These are phyloP conservation scores for Pezizomycotina sp. DNA, from an alignment of 2,329 filamentous ascomycete genomes.

Conservation along the genomic window DNA sequence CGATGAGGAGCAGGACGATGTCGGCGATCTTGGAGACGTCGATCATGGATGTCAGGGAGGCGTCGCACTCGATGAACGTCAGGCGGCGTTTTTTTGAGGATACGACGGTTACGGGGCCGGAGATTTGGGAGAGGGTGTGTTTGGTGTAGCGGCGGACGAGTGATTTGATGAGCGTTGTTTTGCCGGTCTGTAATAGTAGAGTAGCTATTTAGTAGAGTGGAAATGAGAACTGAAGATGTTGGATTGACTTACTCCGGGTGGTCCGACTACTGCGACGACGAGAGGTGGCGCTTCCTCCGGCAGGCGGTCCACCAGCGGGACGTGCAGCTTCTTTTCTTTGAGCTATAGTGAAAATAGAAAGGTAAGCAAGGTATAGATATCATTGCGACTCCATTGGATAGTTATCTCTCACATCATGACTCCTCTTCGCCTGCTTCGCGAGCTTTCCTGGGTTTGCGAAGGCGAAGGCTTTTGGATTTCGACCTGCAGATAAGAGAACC, in stretches of 20 bases:
- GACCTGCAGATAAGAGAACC: slow-evolving; percentile 39
- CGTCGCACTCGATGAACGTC: slow-evolving; percentile 94
- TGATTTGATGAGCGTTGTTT: slow-evolving; percentile 90
- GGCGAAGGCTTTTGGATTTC: slow-evolving; percentile 81
- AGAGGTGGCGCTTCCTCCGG: slow-evolving; percentile 90
- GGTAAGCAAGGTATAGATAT: slow-evolving; percentile 3
- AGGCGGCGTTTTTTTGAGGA: slow-evolving; percentile 89
- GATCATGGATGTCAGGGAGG: slow-evolving; percentile 90
- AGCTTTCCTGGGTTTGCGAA: slow-evolving; percentile 67
- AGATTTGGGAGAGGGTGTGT: slow-evolving; percentile 75
- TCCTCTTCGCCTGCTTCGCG: slow-evolving; percentile 55
- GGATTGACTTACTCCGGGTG: slow-evolving; percentile 53
- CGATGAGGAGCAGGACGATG: slow-evolving; percentile 93
- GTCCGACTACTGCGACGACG: slow-evolving; percentile 84
- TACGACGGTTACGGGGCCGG: slow-evolving; percentile 85
- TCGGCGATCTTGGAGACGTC: slow-evolving; percentile 95
- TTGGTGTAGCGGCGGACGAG: slow-evolving; percentile 89
- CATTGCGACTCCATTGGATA: slow-evolving; percentile 19
- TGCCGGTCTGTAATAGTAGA: slow-evolving; percentile 41
- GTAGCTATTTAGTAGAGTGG: slow-evolving; percentile 4
- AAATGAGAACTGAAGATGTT: background rate
- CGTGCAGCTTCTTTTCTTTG: slow-evolving; percentile 90
- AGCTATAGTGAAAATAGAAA: slow-evolving; percentile 41
- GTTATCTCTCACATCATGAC: slow-evolving; percentile 44
- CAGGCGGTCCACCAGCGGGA: slow-evolving; percentile 85